These are phyloP conservation scores for Citrus reticulata DNA, from an alignment of 345 rosid genomes.

Conservation along the genomic window DNA sequence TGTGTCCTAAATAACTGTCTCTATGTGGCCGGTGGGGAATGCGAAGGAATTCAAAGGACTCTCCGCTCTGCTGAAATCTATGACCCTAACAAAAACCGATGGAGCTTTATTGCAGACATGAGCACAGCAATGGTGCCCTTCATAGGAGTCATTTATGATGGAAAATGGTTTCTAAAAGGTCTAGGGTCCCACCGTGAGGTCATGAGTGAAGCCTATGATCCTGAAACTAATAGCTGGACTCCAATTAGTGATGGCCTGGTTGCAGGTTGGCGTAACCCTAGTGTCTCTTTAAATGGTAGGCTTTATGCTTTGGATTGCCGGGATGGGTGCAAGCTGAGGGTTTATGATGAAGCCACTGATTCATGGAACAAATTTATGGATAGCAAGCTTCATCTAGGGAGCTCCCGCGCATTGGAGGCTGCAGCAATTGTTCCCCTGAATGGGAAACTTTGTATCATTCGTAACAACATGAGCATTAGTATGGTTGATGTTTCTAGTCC, in stretches of 20 bases:
- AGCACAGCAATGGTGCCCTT: constrained; percentile 98
- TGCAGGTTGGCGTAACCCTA: constrained; percentile 89
- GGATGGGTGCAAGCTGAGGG: constrained; percentile 89
- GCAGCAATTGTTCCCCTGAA: constrained; percentile 87
- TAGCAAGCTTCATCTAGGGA: constrained; percentile 87
- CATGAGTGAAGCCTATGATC: constrained; percentile 87
- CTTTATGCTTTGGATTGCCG: constrained; percentile 88
- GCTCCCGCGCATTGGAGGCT: constrained; percentile 78
- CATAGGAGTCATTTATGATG: constrained; percentile 82
- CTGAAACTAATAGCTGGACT: constrained; percentile 69
- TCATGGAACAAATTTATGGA: constrained; percentile 87
- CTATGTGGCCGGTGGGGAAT: constrained; percentile 98
- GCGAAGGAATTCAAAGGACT: constrained; percentile 89
- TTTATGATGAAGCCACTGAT: constrained; percentile 62
- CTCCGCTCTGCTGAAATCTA: constrained; percentile 94
- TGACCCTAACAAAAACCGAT: constrained; percentile 80
- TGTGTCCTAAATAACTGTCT: constrained; percentile 92
- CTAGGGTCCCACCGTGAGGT: constrained; percentile 83
- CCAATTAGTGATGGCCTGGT: constrained; percentile 82
- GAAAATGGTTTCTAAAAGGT: constrained; percentile 93
- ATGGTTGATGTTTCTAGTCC: constrained; percentile 82
- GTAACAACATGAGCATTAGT: constrained; percentile 96
- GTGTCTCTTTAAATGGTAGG: constrained; percentile 63
- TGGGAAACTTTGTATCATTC: constrained; percentile 81
- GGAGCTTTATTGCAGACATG: constrained; percentile 94